A percentile compares a stretch with the other conserved stretches of the same genome.
phyloP scores from a whole-genome alignment of 805 yeast species.

The Wickerhamomyces bovis region DNA sequence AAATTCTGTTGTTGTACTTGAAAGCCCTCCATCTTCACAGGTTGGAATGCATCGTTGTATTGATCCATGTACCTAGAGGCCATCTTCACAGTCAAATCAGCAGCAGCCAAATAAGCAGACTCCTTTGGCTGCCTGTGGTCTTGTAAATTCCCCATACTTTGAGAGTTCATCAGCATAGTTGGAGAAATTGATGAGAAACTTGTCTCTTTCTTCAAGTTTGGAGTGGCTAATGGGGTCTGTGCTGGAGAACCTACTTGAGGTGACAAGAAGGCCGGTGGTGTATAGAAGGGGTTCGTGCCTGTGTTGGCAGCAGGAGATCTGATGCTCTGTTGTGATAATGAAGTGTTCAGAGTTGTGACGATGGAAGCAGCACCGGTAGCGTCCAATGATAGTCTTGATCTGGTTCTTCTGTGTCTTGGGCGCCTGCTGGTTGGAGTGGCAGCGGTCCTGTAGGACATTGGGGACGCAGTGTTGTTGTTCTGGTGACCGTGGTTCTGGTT shows the following conservation, averaged over 20 bases:
- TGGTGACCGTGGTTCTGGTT: conserved; percentile 5
- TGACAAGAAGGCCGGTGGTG: conserved; percentile 38
- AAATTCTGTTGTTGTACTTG: neutral
- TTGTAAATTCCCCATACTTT: neutral
- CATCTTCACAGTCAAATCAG: conserved; percentile 25
- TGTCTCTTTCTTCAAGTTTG: conserved; percentile 8
- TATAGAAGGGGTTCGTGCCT: conserved; percentile 43
- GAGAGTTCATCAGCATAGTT: conserved; percentile 16
- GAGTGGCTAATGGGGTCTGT: conserved; percentile 22
- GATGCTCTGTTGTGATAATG: conserved; percentile 18
- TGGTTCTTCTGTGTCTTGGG: conserved; percentile 32
- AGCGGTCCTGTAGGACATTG: conserved; percentile 8
- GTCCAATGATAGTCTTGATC: conserved; percentile 36
- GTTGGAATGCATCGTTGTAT: neutral
- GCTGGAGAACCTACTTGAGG: conserved; percentile 26
- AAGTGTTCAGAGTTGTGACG: conserved; percentile 18
- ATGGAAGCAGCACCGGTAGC: conserved; percentile 25
- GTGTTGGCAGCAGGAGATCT: conserved; percentile 27
- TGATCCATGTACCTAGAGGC: conserved; percentile 19
- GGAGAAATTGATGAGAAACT: conserved; percentile 19
- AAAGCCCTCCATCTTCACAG: neutral
- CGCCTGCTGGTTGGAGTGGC: conserved; percentile 20
- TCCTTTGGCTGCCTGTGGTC: neutral
- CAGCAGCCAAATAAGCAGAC: conserved; percentile 22
- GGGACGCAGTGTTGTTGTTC: conserved; percentile 6